A percentile compares a stretch with the other conserved stretches of the same genome.
phyloP scores from a whole-genome alignment of 129 eudicot genomes.

The Apium graveolens region DNA sequence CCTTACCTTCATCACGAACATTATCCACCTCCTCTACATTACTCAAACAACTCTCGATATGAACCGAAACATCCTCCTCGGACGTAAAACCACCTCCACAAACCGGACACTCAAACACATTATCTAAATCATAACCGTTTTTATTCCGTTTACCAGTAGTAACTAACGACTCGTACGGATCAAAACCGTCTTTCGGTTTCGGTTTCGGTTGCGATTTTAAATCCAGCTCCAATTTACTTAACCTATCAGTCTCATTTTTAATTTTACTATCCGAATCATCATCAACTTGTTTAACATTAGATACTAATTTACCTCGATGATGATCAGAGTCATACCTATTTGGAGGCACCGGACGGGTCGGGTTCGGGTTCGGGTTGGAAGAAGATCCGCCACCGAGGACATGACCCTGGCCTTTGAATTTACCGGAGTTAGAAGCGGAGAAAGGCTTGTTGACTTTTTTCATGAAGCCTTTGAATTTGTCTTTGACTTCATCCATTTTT shows the following conservation, averaged over 20 bases:
- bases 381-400: conserved; percentile 66
- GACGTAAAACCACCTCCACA: conserved; percentile 56
- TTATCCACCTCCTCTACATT: conserved; percentile 9
- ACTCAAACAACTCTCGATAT: conserved; percentile 55
- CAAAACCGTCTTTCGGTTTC: conserved; percentile 47
- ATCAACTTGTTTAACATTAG: not conserved
- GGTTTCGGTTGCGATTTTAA: not conserved
- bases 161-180: conserved; percentile 67
- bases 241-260: conserved; percentile 1
- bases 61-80: conserved; percentile 71
- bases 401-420: conserved; percentile 85
- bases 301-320: not conserved
- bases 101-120: conserved; percentile 82
- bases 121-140: conserved; percentile 58
- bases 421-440: conserved; percentile 63
- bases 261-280: conserved; percentile 13
- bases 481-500: conserved; percentile 75
- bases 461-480: conserved; percentile 85
- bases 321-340: conserved; percentile 8
- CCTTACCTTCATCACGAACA: not conserved
- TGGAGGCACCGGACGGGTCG: conserved; percentile 20
- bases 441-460: conserved; percentile 71
- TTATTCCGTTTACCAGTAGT: conserved; percentile 71
- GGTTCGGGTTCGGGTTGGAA: conserved; percentile 24
- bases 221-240: not conserved